These are phyloP conservation scores for Diaporthe sp. DNA, from an alignment of 2,329 filamentous ascomycete genomes.

Conservation along the genomic window DNA sequence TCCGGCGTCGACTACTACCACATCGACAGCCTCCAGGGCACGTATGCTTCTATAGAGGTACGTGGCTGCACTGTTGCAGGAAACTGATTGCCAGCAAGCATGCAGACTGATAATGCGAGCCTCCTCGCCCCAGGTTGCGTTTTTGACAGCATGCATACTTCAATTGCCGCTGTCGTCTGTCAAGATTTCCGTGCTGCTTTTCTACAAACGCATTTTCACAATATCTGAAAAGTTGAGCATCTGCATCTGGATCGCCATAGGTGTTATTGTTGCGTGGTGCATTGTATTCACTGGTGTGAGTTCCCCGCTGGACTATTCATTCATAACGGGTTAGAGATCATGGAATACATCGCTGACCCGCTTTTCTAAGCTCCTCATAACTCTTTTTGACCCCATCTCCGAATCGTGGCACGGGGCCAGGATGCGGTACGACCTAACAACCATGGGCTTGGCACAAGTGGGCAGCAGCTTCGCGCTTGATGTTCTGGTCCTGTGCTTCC, in stretches of 20 bases:
- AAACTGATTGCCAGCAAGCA: not conserved
- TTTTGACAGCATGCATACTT: not conserved
- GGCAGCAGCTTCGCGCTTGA: conserved; percentile 18
- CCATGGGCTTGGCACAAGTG: not conserved
- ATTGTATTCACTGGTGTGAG: not conserved
- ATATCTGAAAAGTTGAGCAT: not conserved
- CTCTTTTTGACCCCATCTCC: not conserved
- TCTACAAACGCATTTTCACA: conserved; percentile 8
- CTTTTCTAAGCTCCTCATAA: not conserved
- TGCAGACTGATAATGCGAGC: not conserved
- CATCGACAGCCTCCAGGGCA: not conserved
- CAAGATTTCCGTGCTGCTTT: conserved; percentile 23
- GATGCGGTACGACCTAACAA: not conserved
- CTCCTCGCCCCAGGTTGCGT: not conserved
- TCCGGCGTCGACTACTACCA: not conserved
- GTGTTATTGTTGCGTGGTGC: not conserved
- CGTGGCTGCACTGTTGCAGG: not conserved
- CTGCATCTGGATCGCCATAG: not conserved
- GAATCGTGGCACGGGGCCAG: not conserved
- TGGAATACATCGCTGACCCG: not conserved
- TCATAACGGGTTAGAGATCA: not conserved
- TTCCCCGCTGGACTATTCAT: not conserved
- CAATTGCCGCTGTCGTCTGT: not conserved
- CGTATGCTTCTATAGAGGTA: not conserved
- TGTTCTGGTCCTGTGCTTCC: conserved; percentile 18